These are phyloP conservation scores for Fusarium sp. DNA, from an alignment of 2,329 filamentous ascomycete species.

Conservation along the genomic window DNA sequence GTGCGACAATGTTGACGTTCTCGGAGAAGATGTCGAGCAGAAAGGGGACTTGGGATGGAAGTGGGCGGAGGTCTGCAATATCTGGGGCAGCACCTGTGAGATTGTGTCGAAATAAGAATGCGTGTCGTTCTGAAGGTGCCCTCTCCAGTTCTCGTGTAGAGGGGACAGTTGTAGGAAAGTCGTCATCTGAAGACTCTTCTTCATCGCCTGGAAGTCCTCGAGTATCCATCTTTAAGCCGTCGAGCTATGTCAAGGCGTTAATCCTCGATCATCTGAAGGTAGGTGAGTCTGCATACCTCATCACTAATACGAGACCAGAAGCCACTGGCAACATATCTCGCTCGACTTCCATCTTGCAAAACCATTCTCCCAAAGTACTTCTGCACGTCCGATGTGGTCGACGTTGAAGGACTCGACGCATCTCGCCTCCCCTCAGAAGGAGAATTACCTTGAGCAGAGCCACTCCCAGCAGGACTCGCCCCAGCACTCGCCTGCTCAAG, in stretches of 20 bases:
- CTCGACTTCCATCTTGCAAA: constrained; percentile 53
- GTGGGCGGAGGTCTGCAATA: constrained; percentile 55
- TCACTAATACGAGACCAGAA: constrained; percentile 66
- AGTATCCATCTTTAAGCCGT: constrained; percentile 54
- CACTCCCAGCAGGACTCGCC: constrained; percentile 36
- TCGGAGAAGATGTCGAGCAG: constrained; percentile 59
- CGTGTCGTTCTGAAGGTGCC: constrained; percentile 56
- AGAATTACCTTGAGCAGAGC: constrained; percentile 44
- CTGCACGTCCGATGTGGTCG: constrained; percentile 44
- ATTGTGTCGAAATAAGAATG: constrained; percentile 61
- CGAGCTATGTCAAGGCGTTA: constrained; percentile 47
- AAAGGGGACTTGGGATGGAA: constrained; percentile 64
- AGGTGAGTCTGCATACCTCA: constrained; percentile 52
- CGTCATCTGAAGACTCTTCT: constrained; percentile 50
- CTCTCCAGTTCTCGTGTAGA: constrained; percentile 53
- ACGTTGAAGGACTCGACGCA: constrained; percentile 14
- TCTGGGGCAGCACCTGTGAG: constrained; percentile 44
- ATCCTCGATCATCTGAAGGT: neutral
- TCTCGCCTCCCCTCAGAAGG: constrained; percentile 36
- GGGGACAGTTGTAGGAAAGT: constrained; percentile 41
- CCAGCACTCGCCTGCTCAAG: constrained; percentile 52
- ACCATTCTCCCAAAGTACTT: constrained; percentile 58
- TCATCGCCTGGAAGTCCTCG: constrained; percentile 45
- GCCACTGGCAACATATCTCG: constrained; percentile 59
- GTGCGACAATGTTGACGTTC: constrained; percentile 58